These are phyloP conservation scores for Fusarium xylarioides DNA, from an alignment of 2,329 filamentous ascomycete genomes.

Conservation along the genomic window DNA sequence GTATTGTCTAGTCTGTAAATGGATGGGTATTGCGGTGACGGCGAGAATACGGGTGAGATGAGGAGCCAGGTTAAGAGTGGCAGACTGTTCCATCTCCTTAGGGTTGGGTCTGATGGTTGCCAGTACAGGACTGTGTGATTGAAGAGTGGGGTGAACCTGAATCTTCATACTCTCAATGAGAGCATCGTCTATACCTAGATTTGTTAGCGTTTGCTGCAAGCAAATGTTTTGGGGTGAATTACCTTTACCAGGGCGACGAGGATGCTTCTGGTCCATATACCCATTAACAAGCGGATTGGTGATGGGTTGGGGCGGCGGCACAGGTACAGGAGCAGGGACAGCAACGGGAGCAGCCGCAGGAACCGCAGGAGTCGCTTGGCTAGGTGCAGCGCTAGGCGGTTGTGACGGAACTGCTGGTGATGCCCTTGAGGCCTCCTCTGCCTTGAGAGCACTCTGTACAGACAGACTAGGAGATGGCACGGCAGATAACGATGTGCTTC, in stretches of 20 bases:
- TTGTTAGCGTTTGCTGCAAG: constrained; percentile 33
- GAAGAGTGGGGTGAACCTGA: constrained; percentile 73
- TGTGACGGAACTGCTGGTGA: constrained; percentile 40
- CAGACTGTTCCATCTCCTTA: constrained; percentile 73
- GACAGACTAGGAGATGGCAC: constrained; percentile 58
- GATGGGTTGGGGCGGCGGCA: constrained; percentile 36
- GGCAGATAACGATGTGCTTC: constrained; percentile 52
- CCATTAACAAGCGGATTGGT: constrained; percentile 45
- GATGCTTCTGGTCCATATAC: constrained; percentile 49
- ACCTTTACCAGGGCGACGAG: constrained; percentile 57
- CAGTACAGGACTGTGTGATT: constrained; percentile 67
- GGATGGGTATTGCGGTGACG: constrained; percentile 69
- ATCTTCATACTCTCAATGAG: constrained; percentile 74
- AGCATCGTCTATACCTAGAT: constrained; percentile 64
- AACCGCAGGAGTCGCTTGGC: constrained; percentile 20
- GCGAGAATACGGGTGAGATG: constrained; percentile 78
- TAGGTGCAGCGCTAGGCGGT: constrained; percentile 24
- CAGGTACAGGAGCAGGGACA: constrained; percentile 27
- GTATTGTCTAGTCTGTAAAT: constrained; percentile 73
- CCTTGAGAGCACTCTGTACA: constrained; percentile 45
- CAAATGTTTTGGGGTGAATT: not conserved
- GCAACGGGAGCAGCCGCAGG: not conserved
- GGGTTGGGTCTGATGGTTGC: constrained; percentile 72
- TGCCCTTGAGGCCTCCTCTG: constrained; percentile 46
- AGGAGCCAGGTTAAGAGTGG: constrained; percentile 74